Base-by-base conservation (phyloP, 2,329 filamentous ascomycete species). In the Diplodia scrobiculata region DNA sequence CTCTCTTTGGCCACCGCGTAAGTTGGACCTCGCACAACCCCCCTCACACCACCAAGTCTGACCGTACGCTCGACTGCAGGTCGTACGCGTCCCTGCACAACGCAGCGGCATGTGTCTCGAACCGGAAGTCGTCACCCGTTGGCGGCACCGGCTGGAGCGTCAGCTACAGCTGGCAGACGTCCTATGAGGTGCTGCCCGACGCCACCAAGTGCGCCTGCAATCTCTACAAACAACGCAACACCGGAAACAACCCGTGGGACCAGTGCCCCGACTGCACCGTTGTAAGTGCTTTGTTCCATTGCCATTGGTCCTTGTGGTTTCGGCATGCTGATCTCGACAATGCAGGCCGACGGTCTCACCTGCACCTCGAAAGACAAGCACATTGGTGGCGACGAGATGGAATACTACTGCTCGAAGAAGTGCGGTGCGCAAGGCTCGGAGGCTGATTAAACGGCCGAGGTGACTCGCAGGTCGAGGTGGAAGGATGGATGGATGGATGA, bases 311-410 rank as follows among this genome's bases (percentile, higher is more conserved):
- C 29, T 11, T 1, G 13, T 17, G 3, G 5, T 14, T 17, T 27
- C 13, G 3, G 10, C 25, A 4, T 36, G 3, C 21, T 25, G 34
- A 53, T 10, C 41, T 51, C 34, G 34, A 36, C 34, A 3, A 68
- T n/a, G 11, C 69, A 45, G 71, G 72, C 9, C 34, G 34, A 36
- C 25, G 74, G 53, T 17, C 67, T 68, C n/a, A 58, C 67, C 6
- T 75, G 73, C 67, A 63, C 68, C 29, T 74, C 73, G 1, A 67
- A 65, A 0, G 73, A 29, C 2, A 54, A 65, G 63, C 72, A 75
- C 59, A 71, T 75, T 52, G 73, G 73, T 19, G 73, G 73, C 21
- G 72, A 74, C 21, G 73, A 75, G 65, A 58, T 58, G 32, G 66
- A 67, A 38, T 68, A 73, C 63, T 75, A 75, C 53, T 75, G 73